Evolutionary conservation across 2,329 filamentous ascomycete genomes (phyloP), one percentile per base, ranked within the genome.

Genomic region (Cladosporium sp.): DNA sequence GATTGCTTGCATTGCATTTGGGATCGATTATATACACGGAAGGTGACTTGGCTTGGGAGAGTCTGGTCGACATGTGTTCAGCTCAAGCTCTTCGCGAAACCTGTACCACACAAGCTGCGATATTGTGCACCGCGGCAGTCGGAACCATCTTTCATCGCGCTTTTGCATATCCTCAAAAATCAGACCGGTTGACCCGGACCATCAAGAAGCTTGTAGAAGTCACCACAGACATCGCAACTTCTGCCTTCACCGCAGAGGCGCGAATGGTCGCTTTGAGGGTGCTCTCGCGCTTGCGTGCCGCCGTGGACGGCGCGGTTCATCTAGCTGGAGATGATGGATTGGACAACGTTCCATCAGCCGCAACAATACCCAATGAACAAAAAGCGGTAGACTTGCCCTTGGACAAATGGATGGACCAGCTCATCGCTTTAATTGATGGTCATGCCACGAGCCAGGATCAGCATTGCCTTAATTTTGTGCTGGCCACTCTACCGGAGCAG

Each of bases 391-490:
- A 49, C n/a, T 45, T 55, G 7, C 45, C 53, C 1, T 18, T 54
- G 10, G 40, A 54, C 7, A 54, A 33, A 11, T 61, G 56, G 55
- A 54, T 54, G 46, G 44, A 43, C n/a, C 34, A 54, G 7, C 43
- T 54, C n/a, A 32, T 54, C 38, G 52, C 52, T 9, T 37, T 54
- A 8, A 54, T 54, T 5, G 49, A 52, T 9, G 35, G 49, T 16
- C 43, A 55, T 16, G 19, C 48, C 22, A 28, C 44, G 16, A 46
- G 41, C 44, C 43, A 43, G 19, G 54, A 53, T 56, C 97, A 92
- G 91, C 90, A 97, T 66, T 76, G 95, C 1, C 95, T 95, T 74
- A 92, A 89, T 69, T 96, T 92, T 66, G 80, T 92, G 14, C 75
- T 98, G 31, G 87, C 89, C 5, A 88, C 95, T 67, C 74, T 96